A percentile compares a stretch with the other conserved stretches of the same genome.
phyloP scores from a whole-genome alignment of 2,329 filamentous ascomycete genomes.

The Paracorniculantispora psalliotae region DNA sequence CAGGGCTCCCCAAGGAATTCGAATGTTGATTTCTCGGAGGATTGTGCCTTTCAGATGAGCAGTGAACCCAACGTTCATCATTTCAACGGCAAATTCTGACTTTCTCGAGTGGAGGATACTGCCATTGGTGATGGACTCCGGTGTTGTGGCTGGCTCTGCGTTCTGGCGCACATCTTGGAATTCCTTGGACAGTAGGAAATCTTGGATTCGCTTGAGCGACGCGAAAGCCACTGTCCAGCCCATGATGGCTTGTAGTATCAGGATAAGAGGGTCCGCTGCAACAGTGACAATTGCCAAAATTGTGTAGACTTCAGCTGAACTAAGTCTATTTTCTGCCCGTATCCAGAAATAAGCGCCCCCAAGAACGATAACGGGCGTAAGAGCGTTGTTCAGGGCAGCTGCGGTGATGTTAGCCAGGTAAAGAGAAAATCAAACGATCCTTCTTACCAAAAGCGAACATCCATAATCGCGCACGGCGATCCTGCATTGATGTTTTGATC shows the following conservation, averaged over 20 bases:
- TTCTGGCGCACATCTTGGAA: background rate
- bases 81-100: background rate
- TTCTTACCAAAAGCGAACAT: background rate
- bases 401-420: background rate
- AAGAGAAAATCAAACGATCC: no score
- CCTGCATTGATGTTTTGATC: background rate
- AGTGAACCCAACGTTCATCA: background rate
- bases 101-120: background rate
- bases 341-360: conserved; percentile 1
- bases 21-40: background rate
- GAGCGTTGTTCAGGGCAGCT: background rate
- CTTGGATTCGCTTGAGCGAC: background rate
- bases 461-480: background rate
- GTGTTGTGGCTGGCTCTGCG: background rate
- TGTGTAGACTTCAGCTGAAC: background rate
- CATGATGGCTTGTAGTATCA: background rate
- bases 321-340: background rate
- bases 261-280: background rate
- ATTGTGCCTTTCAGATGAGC: background rate
- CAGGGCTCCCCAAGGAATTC: background rate
- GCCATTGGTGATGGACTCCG: background rate
- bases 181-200: background rate
- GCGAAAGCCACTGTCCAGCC: background rate
- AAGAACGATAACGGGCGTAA: background rate
- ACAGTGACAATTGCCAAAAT: background rate